Percentiles rank a stretch among this genome's conserved stretches.
Conservation (phyloP, 2,329 filamentous ascomycete genomes). For the Colletotrichum destructivum region DNA sequence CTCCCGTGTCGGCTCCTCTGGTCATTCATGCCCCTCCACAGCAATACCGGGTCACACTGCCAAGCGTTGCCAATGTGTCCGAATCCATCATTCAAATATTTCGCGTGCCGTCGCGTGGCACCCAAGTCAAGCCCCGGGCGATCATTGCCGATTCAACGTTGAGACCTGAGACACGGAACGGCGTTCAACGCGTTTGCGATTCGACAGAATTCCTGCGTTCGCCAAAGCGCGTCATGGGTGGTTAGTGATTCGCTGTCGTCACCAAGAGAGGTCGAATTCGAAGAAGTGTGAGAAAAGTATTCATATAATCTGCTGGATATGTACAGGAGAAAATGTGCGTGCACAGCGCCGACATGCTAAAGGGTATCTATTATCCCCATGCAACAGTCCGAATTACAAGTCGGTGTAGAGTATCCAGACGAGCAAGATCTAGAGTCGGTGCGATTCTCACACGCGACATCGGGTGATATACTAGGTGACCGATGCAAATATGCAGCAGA, state of each 20-base stretch:
- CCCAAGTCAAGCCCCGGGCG: slow-evolving; percentile 7
- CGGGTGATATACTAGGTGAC: slow-evolving; percentile 1
- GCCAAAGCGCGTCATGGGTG: not conserved
- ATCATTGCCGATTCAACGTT: slow-evolving; percentile 21
- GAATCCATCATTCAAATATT: slow-evolving; percentile 9
- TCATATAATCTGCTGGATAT: slow-evolving; percentile 40
- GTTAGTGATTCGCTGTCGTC: not conserved
- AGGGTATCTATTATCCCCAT: slow-evolving; percentile 15
- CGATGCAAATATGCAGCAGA: slow-evolving; percentile 13
- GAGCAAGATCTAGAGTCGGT: slow-evolving; percentile 20
- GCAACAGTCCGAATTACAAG: slow-evolving; percentile 38
- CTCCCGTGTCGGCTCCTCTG: slow-evolving; percentile 1
- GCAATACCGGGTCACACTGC: slow-evolving; percentile 28
- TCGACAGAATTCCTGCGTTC: slow-evolving; percentile 11
- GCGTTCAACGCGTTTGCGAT: slow-evolving; percentile 21
- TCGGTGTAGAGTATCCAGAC: slow-evolving; percentile 33
- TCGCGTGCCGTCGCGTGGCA: slow-evolving; percentile 4
- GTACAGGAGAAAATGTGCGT: slow-evolving; percentile 37
- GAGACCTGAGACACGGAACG: slow-evolving; percentile 32
- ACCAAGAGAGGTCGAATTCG: not conserved
- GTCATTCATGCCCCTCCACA: slow-evolving; percentile 1
- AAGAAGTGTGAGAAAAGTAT: not conserved
- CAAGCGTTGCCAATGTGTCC: slow-evolving; percentile 31
- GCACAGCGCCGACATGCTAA: slow-evolving; percentile 23
- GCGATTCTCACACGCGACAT: slow-evolving; percentile 10